A percentile compares a stretch with the other conserved stretches of the same genome.
These are phyloP conservation scores for Borovskyia barvae DNA, from an alignment of 208 protist species.

Conservation along the genomic window DNA sequence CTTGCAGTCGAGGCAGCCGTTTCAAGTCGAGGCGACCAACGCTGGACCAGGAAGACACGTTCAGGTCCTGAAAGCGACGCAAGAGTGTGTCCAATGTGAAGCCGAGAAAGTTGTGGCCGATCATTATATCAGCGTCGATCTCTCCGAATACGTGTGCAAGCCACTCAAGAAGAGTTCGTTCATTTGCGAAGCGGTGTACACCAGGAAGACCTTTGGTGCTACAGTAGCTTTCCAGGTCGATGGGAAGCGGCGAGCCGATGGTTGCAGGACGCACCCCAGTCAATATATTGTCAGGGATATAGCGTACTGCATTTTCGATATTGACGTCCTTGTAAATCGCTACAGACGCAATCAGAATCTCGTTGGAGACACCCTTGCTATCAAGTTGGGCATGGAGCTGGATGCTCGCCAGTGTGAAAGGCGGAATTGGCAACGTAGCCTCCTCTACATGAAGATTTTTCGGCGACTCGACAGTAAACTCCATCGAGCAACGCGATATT, in stretches of 20 bases:
- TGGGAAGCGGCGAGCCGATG: constrained; percentile 41
- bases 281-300: constrained; percentile 39
- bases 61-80: constrained; percentile 90
- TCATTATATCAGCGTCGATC: constrained; percentile 94
- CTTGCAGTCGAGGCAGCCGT: constrained; percentile 61
- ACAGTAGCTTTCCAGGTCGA: constrained; percentile 84
- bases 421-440: constrained; percentile 59
- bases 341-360: constrained; percentile 88
- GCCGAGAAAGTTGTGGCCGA: constrained; percentile 97
- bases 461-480: constrained; percentile 74
- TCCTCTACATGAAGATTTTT: constrained; percentile 71
- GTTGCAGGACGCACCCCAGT: constrained; percentile 59
- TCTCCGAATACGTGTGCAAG: constrained; percentile 66
- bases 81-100: constrained; percentile 97
- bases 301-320: constrained; percentile 59
- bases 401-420: constrained; percentile 85
- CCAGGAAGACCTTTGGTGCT: constrained; percentile 54
- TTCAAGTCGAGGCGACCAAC: constrained; percentile 87
- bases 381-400: constrained; percentile 90
- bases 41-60: constrained; percentile 90
- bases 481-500: constrained; percentile 83
- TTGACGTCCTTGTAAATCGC: constrained; percentile 81
- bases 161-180: constrained; percentile 79
- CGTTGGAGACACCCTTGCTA: constrained; percentile 66
- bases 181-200: constrained; percentile 63